Conservation (phyloP, 306 rosid genomes). For the Cicer bijugum region DNA sequence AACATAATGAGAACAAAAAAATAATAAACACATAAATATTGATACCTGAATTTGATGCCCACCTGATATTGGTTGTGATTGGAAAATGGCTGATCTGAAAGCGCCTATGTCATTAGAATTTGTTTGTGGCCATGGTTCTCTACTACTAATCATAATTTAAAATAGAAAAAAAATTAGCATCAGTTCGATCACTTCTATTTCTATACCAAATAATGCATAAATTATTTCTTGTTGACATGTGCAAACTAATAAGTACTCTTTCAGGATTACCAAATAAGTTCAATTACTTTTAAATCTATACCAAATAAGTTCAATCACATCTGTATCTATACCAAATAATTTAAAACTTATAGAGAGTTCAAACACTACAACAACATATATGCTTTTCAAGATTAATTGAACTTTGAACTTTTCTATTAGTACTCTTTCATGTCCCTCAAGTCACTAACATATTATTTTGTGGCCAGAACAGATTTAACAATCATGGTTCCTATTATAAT, state of each 20-base stretch:
- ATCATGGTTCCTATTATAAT: no score
- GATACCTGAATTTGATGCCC: slow-evolving; percentile 73
- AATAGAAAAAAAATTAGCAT: slow-evolving; percentile 1
- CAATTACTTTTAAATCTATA: not conserved
- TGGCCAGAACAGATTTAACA: no score
- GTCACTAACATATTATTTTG: no score
- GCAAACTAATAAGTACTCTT: not conserved
- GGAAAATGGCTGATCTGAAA: slow-evolving; percentile 53
- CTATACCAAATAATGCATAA: not conserved
- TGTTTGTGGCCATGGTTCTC: slow-evolving; percentile 68
- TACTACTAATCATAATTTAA: slow-evolving; percentile 46
- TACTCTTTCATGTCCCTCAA: no score
- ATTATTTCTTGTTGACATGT: not conserved
- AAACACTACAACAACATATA: no score
- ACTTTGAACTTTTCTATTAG: no score
- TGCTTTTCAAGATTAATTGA: no score
- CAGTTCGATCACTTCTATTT: not conserved
- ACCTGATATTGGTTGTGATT: slow-evolving; percentile 53
- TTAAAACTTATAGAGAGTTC: no score
- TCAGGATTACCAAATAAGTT: no score
- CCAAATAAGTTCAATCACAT: no score
- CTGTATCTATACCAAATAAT: no score
- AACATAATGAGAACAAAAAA: not conserved
- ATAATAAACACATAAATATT: not conserved
- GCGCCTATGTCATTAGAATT: slow-evolving; percentile 56